Evolutionary conservation across 1,284 basidiomycete genomes (phyloP).

Genomic region (Leccinum huronense): DNA sequence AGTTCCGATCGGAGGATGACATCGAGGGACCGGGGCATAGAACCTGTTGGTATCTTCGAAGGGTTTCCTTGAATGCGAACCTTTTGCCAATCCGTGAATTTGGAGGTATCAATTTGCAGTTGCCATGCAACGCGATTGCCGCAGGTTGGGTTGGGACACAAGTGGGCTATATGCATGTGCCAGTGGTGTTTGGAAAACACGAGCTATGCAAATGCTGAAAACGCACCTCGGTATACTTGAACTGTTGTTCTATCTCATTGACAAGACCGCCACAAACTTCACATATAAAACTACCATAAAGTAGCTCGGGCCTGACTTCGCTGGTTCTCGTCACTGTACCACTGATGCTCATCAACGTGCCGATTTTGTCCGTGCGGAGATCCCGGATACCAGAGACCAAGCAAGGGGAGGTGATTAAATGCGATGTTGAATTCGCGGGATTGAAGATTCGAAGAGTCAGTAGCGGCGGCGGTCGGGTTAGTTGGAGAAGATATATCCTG

Average conservation of each 20-base stretch:
- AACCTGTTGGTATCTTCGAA: conserved; percentile 97
- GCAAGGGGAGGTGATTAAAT: conserved; percentile 87
- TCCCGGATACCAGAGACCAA: conserved; percentile 95
- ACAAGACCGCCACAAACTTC: conserved; percentile 84
- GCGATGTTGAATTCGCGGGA: conserved; percentile 94
- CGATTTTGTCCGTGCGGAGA: conserved; percentile 89
- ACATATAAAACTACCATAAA: conserved; percentile 93
- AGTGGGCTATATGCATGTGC: conserved; percentile 58
- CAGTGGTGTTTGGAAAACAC: neutral
- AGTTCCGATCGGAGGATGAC: conserved; percentile 94
- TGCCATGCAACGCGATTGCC: conserved; percentile 91
- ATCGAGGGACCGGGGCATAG: conserved; percentile 96
- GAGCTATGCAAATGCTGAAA: conserved; percentile 15
- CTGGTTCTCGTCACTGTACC: conserved; percentile 98
- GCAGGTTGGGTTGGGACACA: conserved; percentile 93
- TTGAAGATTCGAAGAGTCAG: conserved; percentile 81
- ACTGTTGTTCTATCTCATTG: conserved; percentile 98
- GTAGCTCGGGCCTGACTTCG: conserved; percentile 94
- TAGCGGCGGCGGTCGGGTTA: conserved; percentile 75
- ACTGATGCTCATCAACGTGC: conserved; percentile 89
- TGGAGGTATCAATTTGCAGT: conserved; percentile 93
- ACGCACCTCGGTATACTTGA: conserved; percentile 98
- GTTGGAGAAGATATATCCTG: too few species aligned
- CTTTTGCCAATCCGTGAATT: conserved; percentile 99
- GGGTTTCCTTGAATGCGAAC: conserved; percentile 99